phyloP scores from a whole-genome alignment of 78 protist genomes.

The Dictyostelium discoideum region dicty_2.7 NC_007091.3:3297001-3297500 shows the following conservation, averaged over 20 bases:
- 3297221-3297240: not conserved
- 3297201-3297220: constrained; percentile 10
- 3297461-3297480: not conserved
- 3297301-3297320: constrained; percentile 58
- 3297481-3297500: constrained; percentile 20
- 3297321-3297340: constrained; percentile 66
- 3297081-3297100: constrained; percentile 49
- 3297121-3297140: constrained; percentile 64
- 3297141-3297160: constrained; percentile 79
- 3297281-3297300: constrained; percentile 63
- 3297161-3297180: constrained; percentile 61
- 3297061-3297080: constrained; percentile 55
- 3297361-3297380: constrained; percentile 56
- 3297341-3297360: constrained; percentile 75
- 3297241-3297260: not conserved
- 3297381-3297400: constrained; percentile 57
- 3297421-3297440: constrained; percentile 67
- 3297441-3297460: constrained; percentile 58
- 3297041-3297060: constrained; percentile 66
- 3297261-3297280: constrained; percentile 19
- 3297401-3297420: constrained; percentile 63
- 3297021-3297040: constrained; percentile 66
- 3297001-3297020: constrained; percentile 55
- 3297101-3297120: constrained; percentile 75
- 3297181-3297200: constrained; percentile 68